Conservation (phyloP, 371 early-diverging fungal genomes). For the Funneliformis caledonium region DNA sequence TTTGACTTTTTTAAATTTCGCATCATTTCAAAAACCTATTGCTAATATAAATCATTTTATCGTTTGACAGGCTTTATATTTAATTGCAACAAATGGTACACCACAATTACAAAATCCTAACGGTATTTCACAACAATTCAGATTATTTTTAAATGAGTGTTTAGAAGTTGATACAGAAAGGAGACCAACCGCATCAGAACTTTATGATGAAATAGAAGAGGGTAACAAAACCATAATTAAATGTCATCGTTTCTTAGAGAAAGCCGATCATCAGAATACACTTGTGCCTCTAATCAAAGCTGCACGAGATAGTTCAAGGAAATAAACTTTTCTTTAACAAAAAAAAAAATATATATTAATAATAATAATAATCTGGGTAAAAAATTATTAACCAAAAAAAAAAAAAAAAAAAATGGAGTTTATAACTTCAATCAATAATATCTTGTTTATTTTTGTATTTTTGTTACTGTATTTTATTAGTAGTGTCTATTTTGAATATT, state of each 20-base stretch:
- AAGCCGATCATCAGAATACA: conserved; percentile 85
- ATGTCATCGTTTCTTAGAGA: conserved; percentile 86
- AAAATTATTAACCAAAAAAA: neutral
- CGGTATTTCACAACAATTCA: conserved; percentile 74
- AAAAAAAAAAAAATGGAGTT: neutral
- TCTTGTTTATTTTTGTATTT: neutral
- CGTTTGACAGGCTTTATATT: conserved; percentile 73
- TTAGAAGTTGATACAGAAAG: conserved; percentile 87
- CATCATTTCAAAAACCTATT: neutral
- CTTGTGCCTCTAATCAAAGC: conserved; percentile 88
- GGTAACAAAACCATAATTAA: neutral
- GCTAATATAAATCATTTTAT: neutral
- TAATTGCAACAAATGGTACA: conserved; percentile 97
- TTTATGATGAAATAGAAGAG: conserved; percentile 55
- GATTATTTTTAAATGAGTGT: conserved; percentile 82
- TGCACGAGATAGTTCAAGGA: conserved; percentile 66
- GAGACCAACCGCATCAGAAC: conserved; percentile 81
- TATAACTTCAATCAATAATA: neutral
- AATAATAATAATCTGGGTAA: too few species aligned
- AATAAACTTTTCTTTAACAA: neutral
- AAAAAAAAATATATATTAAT: neutral
- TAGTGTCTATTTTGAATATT: too few species aligned
- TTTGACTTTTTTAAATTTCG: too few species aligned
- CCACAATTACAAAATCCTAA: conserved; percentile 91
- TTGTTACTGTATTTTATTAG: too few species aligned